Evolutionary conservation across 2,329 filamentous ascomycete species (phyloP), one percentile per base, ranked within the genome.

Genomic region (Aspergillus sp.): DNA sequence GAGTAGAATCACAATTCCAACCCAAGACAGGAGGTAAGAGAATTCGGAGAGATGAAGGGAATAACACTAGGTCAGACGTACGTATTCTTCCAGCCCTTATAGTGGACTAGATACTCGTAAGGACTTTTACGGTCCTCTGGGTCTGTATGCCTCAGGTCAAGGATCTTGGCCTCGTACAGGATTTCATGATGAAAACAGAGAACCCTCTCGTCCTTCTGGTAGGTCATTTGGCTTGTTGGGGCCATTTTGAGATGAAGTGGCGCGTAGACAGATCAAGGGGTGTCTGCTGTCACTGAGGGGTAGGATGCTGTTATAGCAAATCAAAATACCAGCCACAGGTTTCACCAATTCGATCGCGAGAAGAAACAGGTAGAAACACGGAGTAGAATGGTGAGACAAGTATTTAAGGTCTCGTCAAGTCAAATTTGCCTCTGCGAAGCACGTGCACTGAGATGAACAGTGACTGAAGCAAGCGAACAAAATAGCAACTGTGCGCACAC

Each of bases 51-150:
- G 47, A 8, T 19, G 52, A 12, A 17, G 32, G 54, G 55, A 55
- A 59, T 64, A 63, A 30, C 32, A 60, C 64, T 57, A 45, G 67
- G 53, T 32, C 25, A 60, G 61, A 88, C 88, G 80, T 81, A 91
- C 84, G 92, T 97, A 77, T 94, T 93, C 83, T 99, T 99, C 95
- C 95, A 99, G 72, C 95, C 95, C 79, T 98, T 98, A 82, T 99
- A 99, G 79, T 99, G 95, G 58, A 99, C 91, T 73, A 91, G 91
- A 81, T 96, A 99, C 75, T 92, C 87, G 73, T 87, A 92, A 36
- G 89, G 87, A 63, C 89, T 89, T 75, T 87, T 88, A 77, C 90
- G 89, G 72, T 89, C 89, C 48, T 81, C 81, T 6, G 80, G 75
- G 62, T 89, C 86, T 71, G 84, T 82, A 76, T 81, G 80, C 69